phyloP scores from a whole-genome alignment of 2,329 filamentous ascomycete genomes.

The Aspergillus flavus region DNA sequence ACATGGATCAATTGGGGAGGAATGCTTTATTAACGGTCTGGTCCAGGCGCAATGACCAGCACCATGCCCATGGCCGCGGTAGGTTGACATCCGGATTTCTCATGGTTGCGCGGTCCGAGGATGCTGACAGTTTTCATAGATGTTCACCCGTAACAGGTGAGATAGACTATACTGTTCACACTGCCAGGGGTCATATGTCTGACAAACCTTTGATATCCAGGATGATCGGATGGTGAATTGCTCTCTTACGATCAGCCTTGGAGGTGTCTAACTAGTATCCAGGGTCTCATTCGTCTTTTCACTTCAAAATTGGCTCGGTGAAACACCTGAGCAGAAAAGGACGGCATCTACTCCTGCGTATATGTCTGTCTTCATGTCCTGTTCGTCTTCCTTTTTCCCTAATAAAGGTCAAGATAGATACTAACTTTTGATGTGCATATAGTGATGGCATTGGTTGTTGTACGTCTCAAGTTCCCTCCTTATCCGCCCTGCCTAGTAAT shows the following conservation, averaged over 20 bases:
- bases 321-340: conserved; percentile 56
- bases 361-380: conserved; percentile 77
- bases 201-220: conserved; percentile 39
- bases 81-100: conserved; percentile 34
- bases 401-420: not conserved
- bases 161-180: conserved; percentile 19
- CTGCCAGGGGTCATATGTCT: conserved; percentile 15
- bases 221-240: conserved; percentile 63
- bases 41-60: conserved; percentile 64
- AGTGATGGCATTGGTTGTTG: conserved; percentile 63
- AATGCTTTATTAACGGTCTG: conserved; percentile 21
- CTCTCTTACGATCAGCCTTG: not conserved
- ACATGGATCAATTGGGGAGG: not conserved
- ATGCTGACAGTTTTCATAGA: conserved; percentile 50
- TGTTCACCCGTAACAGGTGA: conserved; percentile 88
- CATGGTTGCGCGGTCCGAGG: not conserved
- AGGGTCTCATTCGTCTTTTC: conserved; percentile 53
- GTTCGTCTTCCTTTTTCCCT: conserved; percentile 52
- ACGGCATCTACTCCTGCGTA: conserved; percentile 69
- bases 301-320: conserved; percentile 52
- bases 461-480: conserved; percentile 33
- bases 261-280: conserved; percentile 20
- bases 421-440: conserved; percentile 17
- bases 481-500: not conserved
- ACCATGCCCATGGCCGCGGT: conserved; percentile 92